A percentile compares a stretch with the other conserved stretches of the same genome.
Evolutionary conservation across 2,329 filamentous ascomycete species (phyloP).

Genomic region (Fusarium beomiforme): DNA sequence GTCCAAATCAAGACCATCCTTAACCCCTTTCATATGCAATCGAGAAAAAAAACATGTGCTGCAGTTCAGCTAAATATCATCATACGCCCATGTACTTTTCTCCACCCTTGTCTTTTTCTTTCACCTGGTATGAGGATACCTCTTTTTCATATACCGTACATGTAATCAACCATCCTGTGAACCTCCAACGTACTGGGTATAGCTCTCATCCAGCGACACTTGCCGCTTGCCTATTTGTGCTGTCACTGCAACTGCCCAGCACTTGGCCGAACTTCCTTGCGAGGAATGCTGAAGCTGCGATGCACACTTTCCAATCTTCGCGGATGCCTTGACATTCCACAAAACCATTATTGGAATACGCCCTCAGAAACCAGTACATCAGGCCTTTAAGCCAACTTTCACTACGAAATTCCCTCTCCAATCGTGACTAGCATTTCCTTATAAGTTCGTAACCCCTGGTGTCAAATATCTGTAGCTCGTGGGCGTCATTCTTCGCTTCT

Average conservation of each 20-base stretch:
- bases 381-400: conserved; percentile 17
- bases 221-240: neutral
- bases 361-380: conserved; percentile 33
- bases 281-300: conserved; percentile 4
- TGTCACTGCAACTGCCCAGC: neutral
- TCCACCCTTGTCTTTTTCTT: conserved; percentile 35
- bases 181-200: neutral
- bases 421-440: conserved; percentile 10
- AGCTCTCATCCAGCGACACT: neutral
- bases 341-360: conserved; percentile 24
- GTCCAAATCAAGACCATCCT: conserved; percentile 34
- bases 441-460: conserved; percentile 18
- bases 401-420: conserved; percentile 1
- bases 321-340: conserved; percentile 13
- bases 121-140: conserved; percentile 1
- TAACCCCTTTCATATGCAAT: conserved; percentile 44
- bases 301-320: conserved; percentile 37
- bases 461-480: conserved; percentile 28
- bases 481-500: conserved; percentile 4
- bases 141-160: neutral
- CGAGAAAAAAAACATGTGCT: conserved; percentile 32
- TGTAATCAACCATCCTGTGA: neutral
- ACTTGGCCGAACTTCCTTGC: neutral
- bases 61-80: conserved; percentile 38
- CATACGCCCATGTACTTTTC: conserved; percentile 41